Percentiles rank a stretch among this genome's conserved stretches.
phyloP scores from a whole-genome alignment of 768 basidiomycete species.

The Boletus edulis region DNA sequence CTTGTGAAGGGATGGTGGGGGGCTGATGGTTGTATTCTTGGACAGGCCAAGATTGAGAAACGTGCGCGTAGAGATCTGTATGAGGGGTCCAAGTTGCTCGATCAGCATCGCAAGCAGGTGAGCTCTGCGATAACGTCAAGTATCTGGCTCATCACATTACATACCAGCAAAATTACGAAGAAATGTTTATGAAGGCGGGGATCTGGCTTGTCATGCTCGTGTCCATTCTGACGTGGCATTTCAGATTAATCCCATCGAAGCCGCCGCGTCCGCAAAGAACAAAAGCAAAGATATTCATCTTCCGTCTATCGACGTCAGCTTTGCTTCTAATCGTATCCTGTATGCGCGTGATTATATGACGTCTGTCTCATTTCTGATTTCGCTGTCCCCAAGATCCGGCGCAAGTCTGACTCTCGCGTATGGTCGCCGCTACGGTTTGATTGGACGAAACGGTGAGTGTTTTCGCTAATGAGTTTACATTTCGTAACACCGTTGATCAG shows the following conservation, averaged over 20 bases:
- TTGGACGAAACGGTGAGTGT: constrained; percentile 75
- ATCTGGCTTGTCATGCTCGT: background rate
- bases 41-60: constrained; percentile 94
- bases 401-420: constrained; percentile 85
- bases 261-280: constrained; percentile 72
- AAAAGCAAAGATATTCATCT: constrained; percentile 98
- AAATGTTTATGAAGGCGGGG: constrained; percentile 94
- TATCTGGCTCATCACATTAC: background rate
- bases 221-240: background rate
- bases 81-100: constrained; percentile 93
- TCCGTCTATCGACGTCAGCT: constrained; percentile 92
- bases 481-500: constrained; percentile 29
- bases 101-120: constrained; percentile 88
- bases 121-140: constrained; percentile 6
- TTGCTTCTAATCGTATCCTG: constrained; percentile 93
- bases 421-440: constrained; percentile 88
- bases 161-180: constrained; percentile 89
- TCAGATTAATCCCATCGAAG: constrained; percentile 91
- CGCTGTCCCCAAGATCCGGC: constrained; percentile 53
- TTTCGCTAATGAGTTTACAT: background rate
- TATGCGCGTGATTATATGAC: constrained; percentile 29
- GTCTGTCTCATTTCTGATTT: constrained; percentile 3
- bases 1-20: background rate
- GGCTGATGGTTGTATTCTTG: background rate
- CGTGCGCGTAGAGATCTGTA: constrained; percentile 87